phyloP scores from a whole-genome alignment of 2,329 filamentous ascomycete genomes.

The Sporothrix inflata region DNA sequence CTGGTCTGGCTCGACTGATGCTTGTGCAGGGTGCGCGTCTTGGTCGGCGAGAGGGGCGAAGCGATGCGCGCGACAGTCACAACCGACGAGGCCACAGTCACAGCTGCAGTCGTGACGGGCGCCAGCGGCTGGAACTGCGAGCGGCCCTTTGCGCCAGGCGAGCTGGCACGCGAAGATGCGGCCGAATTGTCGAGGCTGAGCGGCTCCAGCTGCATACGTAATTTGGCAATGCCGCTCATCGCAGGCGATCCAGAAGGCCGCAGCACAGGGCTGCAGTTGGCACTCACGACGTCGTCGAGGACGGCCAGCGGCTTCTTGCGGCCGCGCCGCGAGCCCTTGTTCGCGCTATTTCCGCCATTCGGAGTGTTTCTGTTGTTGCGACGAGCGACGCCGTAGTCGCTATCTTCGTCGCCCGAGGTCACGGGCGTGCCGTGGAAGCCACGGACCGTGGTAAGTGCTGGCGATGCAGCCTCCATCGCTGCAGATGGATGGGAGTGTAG shows the following conservation, averaged over 20 bases:
- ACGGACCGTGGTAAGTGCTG: constrained; percentile 59
- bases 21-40: constrained; percentile 1
- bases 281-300: constrained; percentile 62
- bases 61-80: not conserved
- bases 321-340: constrained; percentile 41
- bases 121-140: constrained; percentile 16
- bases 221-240: constrained; percentile 75
- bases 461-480: constrained; percentile 54
- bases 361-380: constrained; percentile 12
- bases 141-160: constrained; percentile 50
- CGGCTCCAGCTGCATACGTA: constrained; percentile 80
- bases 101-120: constrained; percentile 30
- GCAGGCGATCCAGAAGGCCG: constrained; percentile 56
- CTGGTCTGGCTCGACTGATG: constrained; percentile 16
- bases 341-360: constrained; percentile 34
- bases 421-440: constrained; percentile 60
- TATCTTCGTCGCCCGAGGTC: constrained; percentile 62
- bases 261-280: constrained; percentile 65
- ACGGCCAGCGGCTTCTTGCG: constrained; percentile 46
- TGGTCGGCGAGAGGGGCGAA: constrained; percentile 24
- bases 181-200: constrained; percentile 63
- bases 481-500: not conserved
- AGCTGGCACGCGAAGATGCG: constrained; percentile 52
- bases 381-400: constrained; percentile 47
- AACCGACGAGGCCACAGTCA: not conserved